A percentile compares a stretch with the other conserved stretches of the same genome.
Conservation (phyloP, 176 grass and related monocot species). For the Neostapfia colusana region DNA sequence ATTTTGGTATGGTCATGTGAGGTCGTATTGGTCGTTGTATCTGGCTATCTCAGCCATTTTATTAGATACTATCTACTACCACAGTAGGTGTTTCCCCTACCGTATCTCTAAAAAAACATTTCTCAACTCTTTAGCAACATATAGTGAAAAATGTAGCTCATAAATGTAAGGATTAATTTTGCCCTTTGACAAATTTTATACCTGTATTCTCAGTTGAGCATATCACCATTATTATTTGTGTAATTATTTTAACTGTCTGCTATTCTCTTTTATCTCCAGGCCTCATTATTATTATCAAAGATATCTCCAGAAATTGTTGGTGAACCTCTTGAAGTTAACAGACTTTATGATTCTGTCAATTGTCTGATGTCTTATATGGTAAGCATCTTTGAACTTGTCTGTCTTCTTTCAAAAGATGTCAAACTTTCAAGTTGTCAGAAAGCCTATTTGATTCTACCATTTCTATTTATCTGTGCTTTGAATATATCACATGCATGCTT, state of each 20-base stretch:
- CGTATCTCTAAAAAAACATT: no score
- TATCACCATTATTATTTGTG: background rate
- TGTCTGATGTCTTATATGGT: slow-evolving; percentile 93
- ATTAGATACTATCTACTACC: no score
- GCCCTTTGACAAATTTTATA: slow-evolving; percentile 19
- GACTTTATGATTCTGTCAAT: slow-evolving; percentile 87
- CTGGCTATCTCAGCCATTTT: no score
- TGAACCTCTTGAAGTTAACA: slow-evolving; percentile 51
- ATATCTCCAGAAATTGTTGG: slow-evolving; percentile 84
- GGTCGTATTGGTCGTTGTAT: no score
- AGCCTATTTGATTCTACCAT: slow-evolving; percentile 27
- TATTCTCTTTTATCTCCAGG: slow-evolving; percentile 48
- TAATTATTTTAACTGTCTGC: background rate
- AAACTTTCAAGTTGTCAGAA: background rate
- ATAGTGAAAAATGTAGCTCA: background rate
- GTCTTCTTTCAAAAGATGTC: slow-evolving; percentile 8
- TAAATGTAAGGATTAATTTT: slow-evolving; percentile 8
- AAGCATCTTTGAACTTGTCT: slow-evolving; percentile 20
- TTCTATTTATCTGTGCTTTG: slow-evolving; percentile 5
- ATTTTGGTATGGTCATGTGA: no score
- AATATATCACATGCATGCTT: slow-evolving; percentile 6
- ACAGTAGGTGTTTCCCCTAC: no score
- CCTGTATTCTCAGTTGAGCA: background rate
- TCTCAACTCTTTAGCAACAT: background rate
- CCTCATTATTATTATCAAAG: slow-evolving; percentile 74